These are phyloP conservation scores for Pleurotus tuber-regium DNA, from an alignment of 768 basidiomycete genomes.

Conservation along the genomic window DNA sequence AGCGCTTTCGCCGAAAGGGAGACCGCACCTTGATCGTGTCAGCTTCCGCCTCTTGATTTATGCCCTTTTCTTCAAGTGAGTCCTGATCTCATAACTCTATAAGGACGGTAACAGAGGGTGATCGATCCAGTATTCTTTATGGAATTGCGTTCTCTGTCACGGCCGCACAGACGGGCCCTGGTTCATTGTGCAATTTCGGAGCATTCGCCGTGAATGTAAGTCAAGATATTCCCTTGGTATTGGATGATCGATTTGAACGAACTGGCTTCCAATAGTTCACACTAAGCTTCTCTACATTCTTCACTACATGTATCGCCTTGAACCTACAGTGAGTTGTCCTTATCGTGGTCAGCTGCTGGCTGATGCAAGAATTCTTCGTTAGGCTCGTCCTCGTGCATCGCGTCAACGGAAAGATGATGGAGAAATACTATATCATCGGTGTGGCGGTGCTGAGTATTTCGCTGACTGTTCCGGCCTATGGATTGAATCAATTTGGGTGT, in stretches of 20 bases:
- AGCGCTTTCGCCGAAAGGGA: slow-evolving; percentile 7
- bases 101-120: too few species aligned
- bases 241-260: too few species aligned
- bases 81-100: too few species aligned
- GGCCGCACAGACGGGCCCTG: slow-evolving; percentile 9
- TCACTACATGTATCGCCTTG: slow-evolving; percentile 23
- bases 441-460: slow-evolving; percentile 15
- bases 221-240: too few species aligned
- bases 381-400: slow-evolving; percentile 24
- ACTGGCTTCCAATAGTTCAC: slow-evolving; percentile 15
- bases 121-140: slow-evolving; percentile 21
- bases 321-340: slow-evolving; percentile 20
- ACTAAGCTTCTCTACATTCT: slow-evolving; percentile 20
- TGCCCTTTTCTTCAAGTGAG: slow-evolving; percentile 19
- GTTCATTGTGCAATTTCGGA: slow-evolving; percentile 16
- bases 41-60: slow-evolving; percentile 21
- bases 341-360: neutral
- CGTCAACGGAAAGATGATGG: slow-evolving; percentile 23
- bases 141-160: slow-evolving; percentile 19
- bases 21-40: slow-evolving; percentile 20
- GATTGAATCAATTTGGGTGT: slow-evolving; percentile 22
- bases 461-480: slow-evolving; percentile 19
- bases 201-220: slow-evolving; percentile 21
- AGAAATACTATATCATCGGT: slow-evolving; percentile 24
- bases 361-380: neutral